Evolutionary conservation across 225 moss, liverwort and hornwort genomes (phyloP), one percentile per base, ranked within the genome.

Genomic region (Anthoceros angustus): DNA sequence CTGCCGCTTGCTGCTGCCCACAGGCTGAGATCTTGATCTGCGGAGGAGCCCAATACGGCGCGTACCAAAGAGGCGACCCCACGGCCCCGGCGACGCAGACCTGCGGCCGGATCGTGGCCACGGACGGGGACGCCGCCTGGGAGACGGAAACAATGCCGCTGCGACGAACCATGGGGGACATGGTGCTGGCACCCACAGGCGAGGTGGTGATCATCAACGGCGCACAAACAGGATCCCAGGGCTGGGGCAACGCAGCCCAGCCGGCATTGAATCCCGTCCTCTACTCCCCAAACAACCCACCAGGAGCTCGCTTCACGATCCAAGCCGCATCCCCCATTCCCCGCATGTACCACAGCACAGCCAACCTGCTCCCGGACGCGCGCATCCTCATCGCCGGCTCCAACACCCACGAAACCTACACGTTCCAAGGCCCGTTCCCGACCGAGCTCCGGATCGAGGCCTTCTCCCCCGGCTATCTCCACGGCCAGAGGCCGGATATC

Each of bases 191-290:
- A 24, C 94, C 94, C n/a, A 84, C 74, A 39, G 78, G 78, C 32
- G 77, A 82, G 42, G 85, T 86, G 42, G 43, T 87, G 45, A 83
- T 94, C 20, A 86, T 94, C 72, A 94, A 94, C 38, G 94, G 90
- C 38, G 94, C 83, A 18, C 76, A 80, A 69, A 79, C 50, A 8
- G 94, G 94, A 12, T 69, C 79, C 9, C 88, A 90, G 67, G 90
- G 94, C 43, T 94, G 84, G 77, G 74, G 77, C 7, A 74, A 72
- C 49, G 93, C 78, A 0, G 70, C 75, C 16, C 45, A 84, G n/a
- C 84, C 93, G 7, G 62, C 79, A 9, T 65, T 83, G 55, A 85
- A 50, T 66, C 93, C 93, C 38, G 71, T 78, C 62, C 40, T 38
- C 42, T 74, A 77, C 24, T 50, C 61, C 25, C 64, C 4, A 77